These are phyloP conservation scores for Cytospora paraplurivora DNA, from an alignment of 2,329 filamentous ascomycete genomes.

Conservation along the genomic window DNA sequence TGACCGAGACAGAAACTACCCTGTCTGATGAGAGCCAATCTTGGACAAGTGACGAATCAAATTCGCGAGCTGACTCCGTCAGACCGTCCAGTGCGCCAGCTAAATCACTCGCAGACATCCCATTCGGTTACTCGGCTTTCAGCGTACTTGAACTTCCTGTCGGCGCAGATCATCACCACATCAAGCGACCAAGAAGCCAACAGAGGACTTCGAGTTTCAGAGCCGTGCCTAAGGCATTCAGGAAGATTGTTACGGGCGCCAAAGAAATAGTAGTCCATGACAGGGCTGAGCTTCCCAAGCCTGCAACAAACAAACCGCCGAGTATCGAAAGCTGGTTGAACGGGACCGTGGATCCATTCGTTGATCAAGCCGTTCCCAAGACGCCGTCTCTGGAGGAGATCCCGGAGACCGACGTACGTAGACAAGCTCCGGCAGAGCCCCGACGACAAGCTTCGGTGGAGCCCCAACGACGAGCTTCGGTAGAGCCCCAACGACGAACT, in stretches of 20 bases:
- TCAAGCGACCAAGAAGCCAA: conserved; percentile 46
- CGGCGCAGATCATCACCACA: conserved; percentile 48
- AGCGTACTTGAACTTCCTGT: conserved; percentile 62
- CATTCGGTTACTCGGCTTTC: conserved; percentile 67
- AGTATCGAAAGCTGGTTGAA: conserved; percentile 69
- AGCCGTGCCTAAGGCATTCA: conserved; percentile 62
- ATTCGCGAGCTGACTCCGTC: conserved; percentile 36
- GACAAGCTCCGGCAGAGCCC: conserved; percentile 33
- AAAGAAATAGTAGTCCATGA: conserved; percentile 68
- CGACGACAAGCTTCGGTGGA: conserved; percentile 12
- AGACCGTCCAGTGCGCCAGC: conserved; percentile 47
- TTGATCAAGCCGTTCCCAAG: conserved; percentile 46
- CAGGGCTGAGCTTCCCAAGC: conserved; percentile 57
- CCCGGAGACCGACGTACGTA: conserved; percentile 38
- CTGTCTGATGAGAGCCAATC: conserved; percentile 38
- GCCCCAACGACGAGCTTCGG: no score
- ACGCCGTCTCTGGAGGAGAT: conserved; percentile 41
- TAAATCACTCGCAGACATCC: conserved; percentile 62
- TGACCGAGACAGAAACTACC: conserved; percentile 36
- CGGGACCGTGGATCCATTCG: conserved; percentile 63
- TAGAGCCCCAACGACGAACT: no score
- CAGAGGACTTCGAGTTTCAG: conserved; percentile 61
- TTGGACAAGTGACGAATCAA: conserved; percentile 35
- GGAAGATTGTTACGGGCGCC: conserved; percentile 64
- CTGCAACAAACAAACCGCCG: conserved; percentile 57